A percentile compares a stretch with the other conserved stretches of the same genome.
These are phyloP conservation scores for Pseudocercospora cruenta DNA, from an alignment of 2,329 filamentous ascomycete genomes.

Conservation along the genomic window DNA sequence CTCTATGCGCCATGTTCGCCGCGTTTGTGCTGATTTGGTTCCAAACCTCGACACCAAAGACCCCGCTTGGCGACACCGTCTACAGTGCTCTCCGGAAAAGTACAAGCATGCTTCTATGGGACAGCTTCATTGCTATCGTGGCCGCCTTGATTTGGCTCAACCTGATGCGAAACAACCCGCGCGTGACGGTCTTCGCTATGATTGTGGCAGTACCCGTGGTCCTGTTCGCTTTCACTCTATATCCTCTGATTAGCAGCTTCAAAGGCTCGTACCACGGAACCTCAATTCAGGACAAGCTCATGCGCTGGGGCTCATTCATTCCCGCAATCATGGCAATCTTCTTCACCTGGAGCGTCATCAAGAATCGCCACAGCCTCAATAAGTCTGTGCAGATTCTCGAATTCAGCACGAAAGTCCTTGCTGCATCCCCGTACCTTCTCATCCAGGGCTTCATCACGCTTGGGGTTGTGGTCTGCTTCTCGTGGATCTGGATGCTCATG, in stretches of 20 bases:
- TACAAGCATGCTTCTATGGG: conserved; percentile 85
- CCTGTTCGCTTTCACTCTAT: conserved; percentile 85
- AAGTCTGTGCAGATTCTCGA: conserved; percentile 88
- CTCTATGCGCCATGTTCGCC: conserved; percentile 79
- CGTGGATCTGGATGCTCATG: conserved; percentile 96
- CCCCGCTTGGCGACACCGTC: conserved; percentile 85
- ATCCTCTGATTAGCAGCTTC: conserved; percentile 88
- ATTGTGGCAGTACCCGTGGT: conserved; percentile 83
- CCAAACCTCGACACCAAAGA: conserved; percentile 76
- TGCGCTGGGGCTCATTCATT: conserved; percentile 83
- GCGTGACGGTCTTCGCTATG: conserved; percentile 78
- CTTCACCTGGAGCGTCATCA: conserved; percentile 83
- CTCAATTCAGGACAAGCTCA: conserved; percentile 80
- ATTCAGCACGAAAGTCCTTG: conserved; percentile 85
- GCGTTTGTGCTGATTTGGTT: conserved; percentile 89
- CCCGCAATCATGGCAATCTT: conserved; percentile 73
- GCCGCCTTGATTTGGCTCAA: conserved; percentile 92
- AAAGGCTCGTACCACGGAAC: conserved; percentile 74
- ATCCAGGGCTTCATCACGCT: conserved; percentile 81
- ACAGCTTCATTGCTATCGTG: conserved; percentile 86
- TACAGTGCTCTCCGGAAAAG: conserved; percentile 87
- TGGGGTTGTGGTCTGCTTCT: conserved; percentile 78
- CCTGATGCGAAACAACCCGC: conserved; percentile 82
- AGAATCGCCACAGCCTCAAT: conserved; percentile 76
- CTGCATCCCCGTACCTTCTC: conserved; percentile 80